Evolutionary conservation across 805 yeast genomes (phyloP).

Genomic region (Wilhelminamyces savonicus): DNA sequence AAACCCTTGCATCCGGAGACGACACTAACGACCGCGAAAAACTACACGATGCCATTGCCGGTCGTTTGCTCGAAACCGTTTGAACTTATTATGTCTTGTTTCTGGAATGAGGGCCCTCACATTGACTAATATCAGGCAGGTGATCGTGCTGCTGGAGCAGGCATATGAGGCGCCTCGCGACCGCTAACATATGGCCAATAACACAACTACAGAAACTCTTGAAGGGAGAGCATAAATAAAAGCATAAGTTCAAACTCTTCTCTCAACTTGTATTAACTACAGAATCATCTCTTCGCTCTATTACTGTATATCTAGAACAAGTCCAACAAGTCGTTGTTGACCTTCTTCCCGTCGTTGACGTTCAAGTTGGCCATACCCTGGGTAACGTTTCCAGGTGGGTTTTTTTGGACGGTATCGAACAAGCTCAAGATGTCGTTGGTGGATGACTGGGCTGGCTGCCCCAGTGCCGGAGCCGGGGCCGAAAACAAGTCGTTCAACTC

Average conservation of each 20-base stretch:
- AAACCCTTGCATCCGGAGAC: slow-evolving; percentile 10
- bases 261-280: too few relatives aligned
- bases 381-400: slow-evolving; percentile 3
- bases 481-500: slow-evolving; percentile 72
- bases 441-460: slow-evolving; percentile 7
- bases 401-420: slow-evolving; percentile 21
- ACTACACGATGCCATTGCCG: slow-evolving; percentile 10
- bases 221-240: too few relatives aligned
- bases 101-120: too few relatives aligned
- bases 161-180: too few relatives aligned
- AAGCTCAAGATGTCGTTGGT: slow-evolving; percentile 43
- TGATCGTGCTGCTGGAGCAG: too few relatives aligned
- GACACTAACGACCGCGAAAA: slow-evolving; percentile 13
- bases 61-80: neutral
- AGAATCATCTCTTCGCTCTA: too few relatives aligned
- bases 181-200: too few relatives aligned
- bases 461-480: slow-evolving; percentile 15
- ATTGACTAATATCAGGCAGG: too few relatives aligned
- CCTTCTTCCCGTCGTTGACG: slow-evolving; percentile 4
- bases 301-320: too few relatives aligned
- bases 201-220: too few relatives aligned
- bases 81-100: too few relatives aligned
- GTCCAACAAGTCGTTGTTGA: slow-evolving; percentile 31
- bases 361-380: slow-evolving; percentile 8
- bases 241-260: too few relatives aligned